Percentiles rank a stretch among this genome's conserved stretches.
These are phyloP conservation scores for Begonia masoniana DNA, from an alignment of 306 rosid genomes.

Conservation along the genomic window DNA sequence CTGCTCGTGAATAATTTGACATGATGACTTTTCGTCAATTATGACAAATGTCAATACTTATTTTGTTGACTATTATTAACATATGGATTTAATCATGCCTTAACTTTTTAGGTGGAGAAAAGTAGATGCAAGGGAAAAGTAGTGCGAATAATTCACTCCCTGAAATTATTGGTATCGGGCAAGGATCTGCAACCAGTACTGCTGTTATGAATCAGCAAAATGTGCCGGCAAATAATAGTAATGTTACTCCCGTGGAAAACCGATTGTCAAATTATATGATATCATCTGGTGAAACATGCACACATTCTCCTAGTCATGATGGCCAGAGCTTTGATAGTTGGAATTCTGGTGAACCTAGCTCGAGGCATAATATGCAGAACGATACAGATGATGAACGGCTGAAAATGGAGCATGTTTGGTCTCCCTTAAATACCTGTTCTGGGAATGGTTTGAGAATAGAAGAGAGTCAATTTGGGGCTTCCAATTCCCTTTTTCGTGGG, in stretches of 20 bases:
- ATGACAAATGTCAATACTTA: background rate
- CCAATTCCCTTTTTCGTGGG: constrained; percentile 29
- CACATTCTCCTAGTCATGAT: constrained; percentile 30
- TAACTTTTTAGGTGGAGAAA: constrained; percentile 18
- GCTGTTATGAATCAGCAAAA: constrained; percentile 43
- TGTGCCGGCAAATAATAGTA: constrained; percentile 19
- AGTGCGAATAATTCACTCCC: constrained; percentile 38
- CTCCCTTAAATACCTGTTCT: constrained; percentile 28
- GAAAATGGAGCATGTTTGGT: constrained; percentile 35
- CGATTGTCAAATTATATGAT: constrained; percentile 42
- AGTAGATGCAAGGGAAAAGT: constrained; percentile 66
- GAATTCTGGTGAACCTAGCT: constrained; percentile 51
- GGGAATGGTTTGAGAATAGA: constrained; percentile 31
- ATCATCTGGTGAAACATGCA: constrained; percentile 39
- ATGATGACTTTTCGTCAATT: background rate
- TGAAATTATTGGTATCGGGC: constrained; percentile 34
- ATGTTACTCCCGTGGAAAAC: constrained; percentile 36
- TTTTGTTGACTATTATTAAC: background rate
- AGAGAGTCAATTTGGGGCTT: constrained; percentile 39
- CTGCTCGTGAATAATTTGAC: background rate
- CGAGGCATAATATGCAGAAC: constrained; percentile 35
- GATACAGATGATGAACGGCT: constrained; percentile 34
- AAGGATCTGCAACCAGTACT: constrained; percentile 42
- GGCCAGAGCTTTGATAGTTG: constrained; percentile 30
- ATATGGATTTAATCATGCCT: background rate